Evolutionary conservation across 31 red algal genomes (phyloP), one percentile per base, ranked within the genome.

Genomic region (Bonnemaisonia californica): DNA sequence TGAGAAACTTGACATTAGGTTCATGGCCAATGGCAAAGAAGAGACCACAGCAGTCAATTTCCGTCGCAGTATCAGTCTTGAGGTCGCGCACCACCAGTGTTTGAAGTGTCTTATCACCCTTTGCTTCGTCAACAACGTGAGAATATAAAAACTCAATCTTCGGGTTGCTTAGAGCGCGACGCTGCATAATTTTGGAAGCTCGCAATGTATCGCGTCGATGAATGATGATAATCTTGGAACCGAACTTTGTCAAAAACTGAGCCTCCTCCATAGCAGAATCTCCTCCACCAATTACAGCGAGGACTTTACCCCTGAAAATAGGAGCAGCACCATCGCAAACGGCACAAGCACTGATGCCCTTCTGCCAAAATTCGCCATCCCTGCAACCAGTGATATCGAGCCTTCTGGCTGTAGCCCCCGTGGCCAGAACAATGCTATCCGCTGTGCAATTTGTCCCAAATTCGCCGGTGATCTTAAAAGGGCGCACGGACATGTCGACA

Each of bases 251-350:
- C 76, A 99, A 79, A 91, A 99, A 99, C 8, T 73, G 47, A 28
- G 97, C 97, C 82, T 99, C 97, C 62, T 99, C 97, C 90, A 99
- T 90, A 12, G 97, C 97, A 30, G 91, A 92, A 63, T 99, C 97
- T n/a, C 97, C 97, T 19, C 97, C 97, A 32, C 97, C 97, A 64
- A 99, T 81, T 3, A 99, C 97, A 19, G 86, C 87, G 33, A 99
- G 45, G 2, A 87, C 79, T 40, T 87, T 82, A 55, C 73, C 41
- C n/a, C 97, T 78, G 71, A 99, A 99, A 16, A 96, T 90, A 2
- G 97, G 97, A 8, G 90, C 90, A 28, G 97, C 97, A 29, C 97
- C 97, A 77, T 99, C 97, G 75, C 97, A 99, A 26, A 99, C 97
- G 58, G 97, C 97, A 70, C 97, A 99, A 32, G 97, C 97, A 58